These are phyloP conservation scores for Cymbidium sinense DNA, from an alignment of 106 monocot species.

Conservation along the genomic window DNA sequence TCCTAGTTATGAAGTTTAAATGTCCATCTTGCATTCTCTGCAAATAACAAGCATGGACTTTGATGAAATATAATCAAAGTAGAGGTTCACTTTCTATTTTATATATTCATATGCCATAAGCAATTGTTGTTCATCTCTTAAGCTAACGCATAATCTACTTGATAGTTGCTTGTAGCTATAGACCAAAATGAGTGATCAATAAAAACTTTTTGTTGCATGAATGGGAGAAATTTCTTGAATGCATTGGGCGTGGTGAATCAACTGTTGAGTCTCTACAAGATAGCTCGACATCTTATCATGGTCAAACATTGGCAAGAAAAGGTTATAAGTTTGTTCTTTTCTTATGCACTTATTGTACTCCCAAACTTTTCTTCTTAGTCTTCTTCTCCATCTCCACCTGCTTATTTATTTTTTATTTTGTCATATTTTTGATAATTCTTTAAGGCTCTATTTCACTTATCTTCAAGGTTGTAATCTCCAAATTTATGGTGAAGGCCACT, in stretches of 20 bases:
- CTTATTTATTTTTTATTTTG: not conserved
- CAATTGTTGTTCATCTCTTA: not conserved
- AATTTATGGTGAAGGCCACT: not conserved
- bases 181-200: not conserved
- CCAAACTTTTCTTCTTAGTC: not conserved
- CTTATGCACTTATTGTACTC: not conserved
- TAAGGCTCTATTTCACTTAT: not conserved
- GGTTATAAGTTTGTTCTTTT: conserved; percentile 22
- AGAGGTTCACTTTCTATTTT: not conserved
- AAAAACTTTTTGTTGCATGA: conserved; percentile 37
- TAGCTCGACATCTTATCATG: conserved; percentile 83
- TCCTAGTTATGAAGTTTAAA: not conserved
- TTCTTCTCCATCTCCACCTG: not conserved
- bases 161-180: not conserved
- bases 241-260: conserved; percentile 55
- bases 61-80: not conserved
- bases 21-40: not conserved
- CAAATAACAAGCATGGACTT: not conserved
- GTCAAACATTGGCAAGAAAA: conserved; percentile 93
- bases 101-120: not conserved
- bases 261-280: conserved; percentile 61
- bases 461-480: not conserved
- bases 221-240: conserved; percentile 89
- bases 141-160: not conserved
- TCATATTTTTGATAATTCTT: not conserved